Base-by-base conservation (phyloP, 768 basidiomycete species). In the Podaxis sp. region DNA sequence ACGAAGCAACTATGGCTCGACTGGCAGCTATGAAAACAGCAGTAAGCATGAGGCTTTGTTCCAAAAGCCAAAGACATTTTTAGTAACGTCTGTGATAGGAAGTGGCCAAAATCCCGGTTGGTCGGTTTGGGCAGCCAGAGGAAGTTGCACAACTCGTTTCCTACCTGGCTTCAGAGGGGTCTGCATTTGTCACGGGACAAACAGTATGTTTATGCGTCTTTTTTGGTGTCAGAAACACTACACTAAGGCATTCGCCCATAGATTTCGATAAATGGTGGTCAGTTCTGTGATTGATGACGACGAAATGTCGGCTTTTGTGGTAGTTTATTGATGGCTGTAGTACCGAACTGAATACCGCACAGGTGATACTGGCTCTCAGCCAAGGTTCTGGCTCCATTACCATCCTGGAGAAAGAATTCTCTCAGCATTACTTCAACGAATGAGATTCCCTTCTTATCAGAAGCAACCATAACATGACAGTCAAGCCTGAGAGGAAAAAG, bases 71-170 rank as follows among this genome's bases (percentile, higher is more conserved):
- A 46, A 46, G n/a, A 17, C 44, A n/a, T n/a, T 17, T 24, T 4
- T 50, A 6, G 11, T 15, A 51, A 40, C 20, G 1, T 26, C 30
- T 58, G 17, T 20, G 36, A 37, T n/a, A 26, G 52, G 28, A 41
- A 55, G 44, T 30, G 4, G 58, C 22, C 20, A 22, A 60, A 50
- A 33, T 26, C 12, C 46, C 48, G 20, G 30, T 51, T 46, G 48
- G 58, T 13, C 28, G 48, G 22, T 17, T 40, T 5, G 65, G 61
- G 22, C 36, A 36, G 11, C 60, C 61, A n/a, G 61, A 63, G 11
- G 66, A 68, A 11, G 53, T 69, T n/a, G 68, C 67, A 0, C 56
- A 56, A 12, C 36, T 69, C 2, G 69, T 71, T 2, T 68, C 70
- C 17, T 71, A 64, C 54, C 52, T 71, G 4, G 70, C 60, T 17